Conservation (phyloP, 2,329 filamentous ascomycete species). For the Verticillium dahliae region DNA sequence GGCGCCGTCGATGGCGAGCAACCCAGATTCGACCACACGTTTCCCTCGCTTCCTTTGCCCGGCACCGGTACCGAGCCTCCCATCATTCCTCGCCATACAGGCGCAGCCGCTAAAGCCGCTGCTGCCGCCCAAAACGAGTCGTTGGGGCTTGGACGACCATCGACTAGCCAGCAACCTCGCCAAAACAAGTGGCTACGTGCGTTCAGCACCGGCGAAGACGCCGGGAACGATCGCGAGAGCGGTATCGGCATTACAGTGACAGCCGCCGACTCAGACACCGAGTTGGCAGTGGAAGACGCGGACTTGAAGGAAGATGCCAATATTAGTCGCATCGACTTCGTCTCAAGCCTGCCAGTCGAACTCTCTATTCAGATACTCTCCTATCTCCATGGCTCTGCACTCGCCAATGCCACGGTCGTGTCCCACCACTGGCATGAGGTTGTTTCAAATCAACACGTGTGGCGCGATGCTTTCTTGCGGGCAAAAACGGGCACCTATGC, state of each 20-base stretch:
- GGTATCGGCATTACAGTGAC: constrained; percentile 49
- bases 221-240: constrained; percentile 51
- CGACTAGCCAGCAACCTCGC: constrained; percentile 3
- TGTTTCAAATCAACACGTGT: constrained; percentile 49
- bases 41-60: constrained; percentile 31
- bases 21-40: constrained; percentile 18
- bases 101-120: constrained; percentile 55
- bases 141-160: neutral
- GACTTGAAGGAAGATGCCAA: constrained; percentile 21
- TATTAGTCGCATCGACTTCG: constrained; percentile 52
- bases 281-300: constrained; percentile 17
- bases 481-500: constrained; percentile 57
- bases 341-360: constrained; percentile 48
- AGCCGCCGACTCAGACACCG: constrained; percentile 28
- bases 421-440: constrained; percentile 42
- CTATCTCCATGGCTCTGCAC: constrained; percentile 45
- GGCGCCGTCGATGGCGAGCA: constrained; percentile 15
- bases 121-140: constrained; percentile 44
- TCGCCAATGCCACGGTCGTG: constrained; percentile 43
- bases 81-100: constrained; percentile 52
- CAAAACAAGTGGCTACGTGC: constrained; percentile 36
- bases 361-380: constrained; percentile 53
- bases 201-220: constrained; percentile 31
- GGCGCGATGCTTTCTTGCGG: constrained; percentile 56
- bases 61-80: constrained; percentile 49